These are phyloP conservation scores for Trametes maxima DNA, from an alignment of 768 basidiomycete species.

Conservation along the genomic window DNA sequence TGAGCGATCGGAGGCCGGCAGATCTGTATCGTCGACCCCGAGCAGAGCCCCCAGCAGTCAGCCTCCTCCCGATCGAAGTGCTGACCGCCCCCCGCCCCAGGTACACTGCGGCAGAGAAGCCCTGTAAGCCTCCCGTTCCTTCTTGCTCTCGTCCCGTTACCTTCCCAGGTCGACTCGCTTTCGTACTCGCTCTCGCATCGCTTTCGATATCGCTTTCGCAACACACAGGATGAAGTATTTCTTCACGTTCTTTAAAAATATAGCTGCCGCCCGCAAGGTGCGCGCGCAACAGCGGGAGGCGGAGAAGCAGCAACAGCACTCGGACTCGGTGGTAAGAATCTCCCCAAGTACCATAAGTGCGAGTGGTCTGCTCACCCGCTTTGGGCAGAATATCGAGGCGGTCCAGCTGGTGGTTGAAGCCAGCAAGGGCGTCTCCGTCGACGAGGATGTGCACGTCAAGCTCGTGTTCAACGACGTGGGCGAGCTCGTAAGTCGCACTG, in stretches of 20 bases:
- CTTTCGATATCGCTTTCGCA: not conserved
- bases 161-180: not conserved
- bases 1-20: no score
- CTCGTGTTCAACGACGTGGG: constrained; percentile 11
- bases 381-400: constrained; percentile 6
- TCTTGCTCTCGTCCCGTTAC: not conserved
- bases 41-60: no score
- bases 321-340: constrained; percentile 3
- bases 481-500: constrained; percentile 1
- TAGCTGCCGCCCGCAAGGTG: not conserved
- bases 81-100: not conserved
- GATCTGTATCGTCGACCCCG: no score
- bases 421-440: not conserved
- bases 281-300: not conserved
- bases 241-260: constrained; percentile 1
- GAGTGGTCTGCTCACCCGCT: not conserved
- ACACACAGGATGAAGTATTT: constrained; percentile 5
- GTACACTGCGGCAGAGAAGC: not conserved
- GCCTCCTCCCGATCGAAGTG: no score
- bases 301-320: no score
- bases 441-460: constrained; percentile 14
- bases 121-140: not conserved
- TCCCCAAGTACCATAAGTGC: not conserved
- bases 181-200: not conserved
- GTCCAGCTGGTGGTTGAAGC: constrained; percentile 11